Evolutionary conservation across 257 asterid species (phyloP), one percentile per base, ranked within the genome.

Genomic region (Petunia secreta): DNA sequence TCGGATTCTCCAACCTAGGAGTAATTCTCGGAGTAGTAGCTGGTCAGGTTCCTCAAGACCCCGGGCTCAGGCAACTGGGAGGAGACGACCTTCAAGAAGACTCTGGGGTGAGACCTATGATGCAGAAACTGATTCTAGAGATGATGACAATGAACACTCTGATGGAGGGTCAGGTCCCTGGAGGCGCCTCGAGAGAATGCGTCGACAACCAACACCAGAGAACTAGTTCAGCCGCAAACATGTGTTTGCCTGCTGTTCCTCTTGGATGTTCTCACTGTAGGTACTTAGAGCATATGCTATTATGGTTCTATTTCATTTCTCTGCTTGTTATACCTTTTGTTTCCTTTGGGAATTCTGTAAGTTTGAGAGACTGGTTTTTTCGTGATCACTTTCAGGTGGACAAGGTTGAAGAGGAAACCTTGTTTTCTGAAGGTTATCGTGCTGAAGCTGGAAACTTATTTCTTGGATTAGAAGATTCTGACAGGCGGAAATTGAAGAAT

Each of bases 31-130:
- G 64, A 80, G 87, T 83, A 85, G 85, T 78, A 82, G 87, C 82
- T 79, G 90, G 85, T 84, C 95, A 38, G 87, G 88, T 67, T 81
- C 85, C 37, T 79, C 96, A 25, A 84, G 94, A 55, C 64, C 89
- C 58, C 89, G 87, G 25, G 90, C 90, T 36, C 91, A 83, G 36
- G 87, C 82, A 78, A 89, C 90, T 3, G 79, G 84, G 63, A 82
- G 91, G 79, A 81, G 93, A 48, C 82, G 92, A 25, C 84, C 92
- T 2, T 77, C 87, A 2, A 86, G 94, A 79, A 88, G 93, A 84
- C 92, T 88, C 65, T 89, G 95, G 95, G 98, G 96, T 16, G 98
- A 90, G 86, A 83, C 78, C 1, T 62, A 40, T 82, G 93, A 90
- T 67, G 89, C 90, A 77, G 92, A 88, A 80, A 64, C 83, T 34